Conservation (phyloP, 768 basidiomycete genomes). For the Suillus cothurnatus region DNA sequence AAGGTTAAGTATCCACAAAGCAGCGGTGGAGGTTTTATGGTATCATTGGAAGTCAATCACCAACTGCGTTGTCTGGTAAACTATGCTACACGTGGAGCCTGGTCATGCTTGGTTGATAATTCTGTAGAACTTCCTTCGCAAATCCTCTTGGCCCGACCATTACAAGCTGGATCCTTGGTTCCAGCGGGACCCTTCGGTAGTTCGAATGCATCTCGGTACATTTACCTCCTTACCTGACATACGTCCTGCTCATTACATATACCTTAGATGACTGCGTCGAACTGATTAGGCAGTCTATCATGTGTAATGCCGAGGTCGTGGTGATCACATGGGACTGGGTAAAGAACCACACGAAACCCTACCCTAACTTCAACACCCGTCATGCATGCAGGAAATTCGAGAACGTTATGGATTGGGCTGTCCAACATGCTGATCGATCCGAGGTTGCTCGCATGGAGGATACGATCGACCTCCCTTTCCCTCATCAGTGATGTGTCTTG, state of each 20-base stretch:
- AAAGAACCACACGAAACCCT: background rate
- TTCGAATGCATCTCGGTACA: slow-evolving; percentile 12
- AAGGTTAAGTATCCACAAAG: slow-evolving; percentile 12
- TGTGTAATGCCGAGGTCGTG: background rate
- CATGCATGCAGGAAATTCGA: slow-evolving; percentile 7
- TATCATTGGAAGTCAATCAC: slow-evolving; percentile 13
- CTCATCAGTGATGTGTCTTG: background rate
- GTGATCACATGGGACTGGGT: slow-evolving; percentile 13
- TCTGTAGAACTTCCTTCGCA: slow-evolving; percentile 13
- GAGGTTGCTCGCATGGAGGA: background rate
- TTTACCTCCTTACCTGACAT: background rate
- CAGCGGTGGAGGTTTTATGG: slow-evolving; percentile 16
- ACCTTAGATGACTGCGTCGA: slow-evolving; percentile 13
- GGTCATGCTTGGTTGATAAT: background rate
- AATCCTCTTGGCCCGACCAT: slow-evolving; percentile 12
- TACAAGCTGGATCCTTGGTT: slow-evolving; percentile 12
- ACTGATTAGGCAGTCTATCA: slow-evolving; percentile 7
- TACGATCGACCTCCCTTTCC: background rate
- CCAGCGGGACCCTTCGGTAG: slow-evolving; percentile 3
- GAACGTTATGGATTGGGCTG: background rate
- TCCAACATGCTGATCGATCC: background rate
- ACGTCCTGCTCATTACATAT: background rate
- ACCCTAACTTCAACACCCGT: slow-evolving; percentile 4
- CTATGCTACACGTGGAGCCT: background rate
- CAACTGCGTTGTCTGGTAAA: slow-evolving; percentile 16